These are phyloP conservation scores for Ilyonectria mors-panacis DNA, from an alignment of 2,329 filamentous ascomycete genomes.

Conservation along the genomic window DNA sequence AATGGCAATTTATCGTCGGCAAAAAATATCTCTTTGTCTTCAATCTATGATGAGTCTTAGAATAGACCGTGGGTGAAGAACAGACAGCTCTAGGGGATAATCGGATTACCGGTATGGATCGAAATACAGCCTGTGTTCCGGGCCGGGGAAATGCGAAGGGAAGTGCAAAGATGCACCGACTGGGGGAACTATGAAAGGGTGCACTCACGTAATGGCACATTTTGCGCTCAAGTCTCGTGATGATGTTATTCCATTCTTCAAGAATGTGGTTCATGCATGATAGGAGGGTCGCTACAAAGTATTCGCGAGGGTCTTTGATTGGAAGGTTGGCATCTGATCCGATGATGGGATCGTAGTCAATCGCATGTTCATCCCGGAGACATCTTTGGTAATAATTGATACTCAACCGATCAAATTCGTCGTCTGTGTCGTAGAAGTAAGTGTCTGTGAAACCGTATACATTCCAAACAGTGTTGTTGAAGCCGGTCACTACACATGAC, in stretches of 20 bases:
- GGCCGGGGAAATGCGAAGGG: neutral
- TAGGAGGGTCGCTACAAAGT: conserved; percentile 2
- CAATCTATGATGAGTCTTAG: neutral
- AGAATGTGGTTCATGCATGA: neutral
- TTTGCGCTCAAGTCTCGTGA: neutral
- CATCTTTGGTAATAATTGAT: neutral
- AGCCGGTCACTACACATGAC: conserved; percentile 12
- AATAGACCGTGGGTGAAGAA: neutral
- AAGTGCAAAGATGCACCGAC: neutral
- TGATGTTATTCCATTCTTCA: conserved; percentile 6
- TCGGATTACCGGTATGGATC: too few species aligned
- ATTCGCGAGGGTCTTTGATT: conserved; percentile 10
- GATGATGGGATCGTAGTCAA: neutral
- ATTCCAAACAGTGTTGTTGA: neutral
- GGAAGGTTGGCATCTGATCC: neutral
- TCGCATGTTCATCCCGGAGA: neutral
- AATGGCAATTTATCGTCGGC: neutral
- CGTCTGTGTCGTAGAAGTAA: conserved; percentile 13
- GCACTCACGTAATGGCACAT: conserved; percentile 1
- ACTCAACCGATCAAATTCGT: conserved; percentile 4
- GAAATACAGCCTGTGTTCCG: too few species aligned
- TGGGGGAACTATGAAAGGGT: neutral
- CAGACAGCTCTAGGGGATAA: too few species aligned
- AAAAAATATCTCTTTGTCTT: neutral
- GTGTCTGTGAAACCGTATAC: conserved; percentile 14